Base-by-base conservation (phyloP, 768 basidiomycete genomes). In the Termitomyces sp. region DNA sequence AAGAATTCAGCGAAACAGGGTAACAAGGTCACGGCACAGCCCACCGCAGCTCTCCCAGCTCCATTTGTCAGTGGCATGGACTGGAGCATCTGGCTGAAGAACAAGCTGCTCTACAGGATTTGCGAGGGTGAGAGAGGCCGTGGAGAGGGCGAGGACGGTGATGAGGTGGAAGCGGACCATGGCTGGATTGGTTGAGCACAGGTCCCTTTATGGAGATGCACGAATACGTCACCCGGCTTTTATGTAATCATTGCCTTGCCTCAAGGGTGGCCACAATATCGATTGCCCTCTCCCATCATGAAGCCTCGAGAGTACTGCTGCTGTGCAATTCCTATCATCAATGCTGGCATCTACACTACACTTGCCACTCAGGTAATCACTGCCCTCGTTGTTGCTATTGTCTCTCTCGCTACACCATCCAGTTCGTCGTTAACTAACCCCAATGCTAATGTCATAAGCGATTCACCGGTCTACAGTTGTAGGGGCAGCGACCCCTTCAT, bases 291-390 rank as follows among this genome's bases (percentile, higher is more conserved):
- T 48, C 61, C 60, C 50, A 68, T 60, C 67, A 88, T 90, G 87
- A 89, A 86, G 70, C 73, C 86, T 51, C 83, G 91, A 75, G 87
- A 92, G 50, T 95, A 94, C 68, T 97, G 94, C 67, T 97, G 94
- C 71, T 92, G 90, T 66, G 94, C 94, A 45, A 88, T 98, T 58
- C 95, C 95, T 9, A 73, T 94, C 50, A 77, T 94, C 61, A 96
- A 99, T 75, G 81, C 85, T 60, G 97, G 97, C 33, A 90, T 98
- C 54, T 98, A 97, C 65, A 71, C 83, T 20, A 82, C 88, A 29
- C 71, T 98, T 50, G 69, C 76, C 0, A 91, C 96, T 69, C 94
- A 97, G 72, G 78, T 91, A 44, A 74, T 82, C 16, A 68, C 87
- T 20, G 85, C 82, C 5, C 66, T 92, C 60, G 59, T 88, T 16